phyloP scores from a whole-genome alignment of 2,329 filamentous ascomycete genomes.

The Chaetomium strumarium region DNA sequence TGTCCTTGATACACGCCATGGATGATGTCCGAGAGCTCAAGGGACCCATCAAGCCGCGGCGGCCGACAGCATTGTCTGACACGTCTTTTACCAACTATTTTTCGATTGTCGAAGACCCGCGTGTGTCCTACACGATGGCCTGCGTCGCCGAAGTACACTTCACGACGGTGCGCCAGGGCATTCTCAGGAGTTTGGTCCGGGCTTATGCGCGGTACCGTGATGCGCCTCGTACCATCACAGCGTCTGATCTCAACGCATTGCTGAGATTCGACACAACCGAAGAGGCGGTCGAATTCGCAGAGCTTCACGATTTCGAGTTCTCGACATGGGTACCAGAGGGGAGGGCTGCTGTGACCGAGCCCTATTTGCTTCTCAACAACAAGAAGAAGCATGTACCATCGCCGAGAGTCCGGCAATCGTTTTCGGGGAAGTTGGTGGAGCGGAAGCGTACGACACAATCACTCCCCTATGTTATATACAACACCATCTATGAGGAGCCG shows the following conservation, averaged over 20 bases:
- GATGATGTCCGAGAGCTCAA: slow-evolving; percentile 53
- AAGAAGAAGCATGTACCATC: slow-evolving; percentile 41
- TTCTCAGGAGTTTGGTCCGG: slow-evolving; percentile 49
- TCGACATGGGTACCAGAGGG: slow-evolving; percentile 32
- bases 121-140: slow-evolving; percentile 63
- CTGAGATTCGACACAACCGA: slow-evolving; percentile 62
- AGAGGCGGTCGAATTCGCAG: slow-evolving; percentile 60
- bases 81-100: slow-evolving; percentile 52
- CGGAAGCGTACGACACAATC: slow-evolving; percentile 49
- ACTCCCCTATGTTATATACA: slow-evolving; percentile 51
- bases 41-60: slow-evolving; percentile 49
- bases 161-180: slow-evolving; percentile 51
- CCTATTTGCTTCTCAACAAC: slow-evolving; percentile 42
- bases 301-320: slow-evolving; percentile 52
- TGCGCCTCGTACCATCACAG: slow-evolving; percentile 54
- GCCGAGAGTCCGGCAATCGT: slow-evolving; percentile 48
- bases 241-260: slow-evolving; percentile 48
- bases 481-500: slow-evolving; percentile 44
- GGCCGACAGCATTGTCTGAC: slow-evolving; percentile 43
- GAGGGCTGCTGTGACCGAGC: slow-evolving; percentile 20
- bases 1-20: slow-evolving; percentile 54
- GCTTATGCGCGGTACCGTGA: slow-evolving; percentile 52
- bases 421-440: slow-evolving; percentile 53
- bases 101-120: slow-evolving; percentile 49
- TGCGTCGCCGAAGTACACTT: slow-evolving; percentile 66